Evolutionary conservation across 257 asterid species (phyloP).

Genomic region (Solanum virginianum): DNA sequence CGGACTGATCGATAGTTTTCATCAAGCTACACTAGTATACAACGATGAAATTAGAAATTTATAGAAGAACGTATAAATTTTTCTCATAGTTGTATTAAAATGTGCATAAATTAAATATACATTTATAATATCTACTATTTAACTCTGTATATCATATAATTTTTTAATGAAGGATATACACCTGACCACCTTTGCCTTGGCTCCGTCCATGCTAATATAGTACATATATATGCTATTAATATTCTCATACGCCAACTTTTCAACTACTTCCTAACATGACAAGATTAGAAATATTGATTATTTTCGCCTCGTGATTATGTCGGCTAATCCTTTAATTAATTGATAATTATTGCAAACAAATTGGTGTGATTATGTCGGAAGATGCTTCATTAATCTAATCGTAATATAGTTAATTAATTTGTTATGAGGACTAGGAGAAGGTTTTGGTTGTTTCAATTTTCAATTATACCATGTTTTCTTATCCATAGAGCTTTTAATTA

Average conservation of each 20-base stretch:
- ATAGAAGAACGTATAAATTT: too few species aligned
- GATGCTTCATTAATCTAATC: background rate
- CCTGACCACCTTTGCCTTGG: too few species aligned
- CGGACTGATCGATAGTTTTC: background rate
- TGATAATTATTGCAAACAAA: background rate
- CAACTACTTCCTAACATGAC: background rate
- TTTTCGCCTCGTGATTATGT: background rate
- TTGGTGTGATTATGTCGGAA: background rate
- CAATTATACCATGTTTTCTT: background rate
- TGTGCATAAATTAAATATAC: too few species aligned
- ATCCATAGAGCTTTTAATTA: background rate
- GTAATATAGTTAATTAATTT: background rate
- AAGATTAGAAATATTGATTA: background rate
- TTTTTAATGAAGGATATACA: too few species aligned
- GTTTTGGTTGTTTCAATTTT: background rate
- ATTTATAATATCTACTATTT: too few species aligned
- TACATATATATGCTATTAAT: too few species aligned
- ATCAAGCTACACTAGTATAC: background rate
- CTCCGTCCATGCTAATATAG: too few species aligned
- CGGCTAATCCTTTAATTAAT: background rate
- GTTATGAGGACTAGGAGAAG: background rate
- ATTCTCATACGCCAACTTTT: background rate
- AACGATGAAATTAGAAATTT: too few species aligned
- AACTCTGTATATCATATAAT: too few species aligned
- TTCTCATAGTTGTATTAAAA: too few species aligned